Evolutionary conservation across 225 moss, liverwort and hornwort genomes (phyloP).

Genomic region (Pseudoscleropodium purum): DNA sequence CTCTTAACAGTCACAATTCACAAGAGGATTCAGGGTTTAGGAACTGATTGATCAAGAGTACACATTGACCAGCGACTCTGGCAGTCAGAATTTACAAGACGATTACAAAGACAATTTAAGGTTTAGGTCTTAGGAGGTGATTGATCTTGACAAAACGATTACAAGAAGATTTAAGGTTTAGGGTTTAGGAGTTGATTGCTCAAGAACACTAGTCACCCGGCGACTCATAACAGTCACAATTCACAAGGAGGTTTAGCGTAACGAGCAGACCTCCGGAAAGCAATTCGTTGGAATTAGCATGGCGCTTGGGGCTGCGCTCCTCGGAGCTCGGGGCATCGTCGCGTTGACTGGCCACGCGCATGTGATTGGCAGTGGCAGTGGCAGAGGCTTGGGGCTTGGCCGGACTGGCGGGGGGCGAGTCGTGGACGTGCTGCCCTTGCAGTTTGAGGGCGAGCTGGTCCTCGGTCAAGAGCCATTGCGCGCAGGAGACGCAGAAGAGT

Average conservation of each 20-base stretch:
- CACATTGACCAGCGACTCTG: neutral
- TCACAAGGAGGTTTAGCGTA: neutral
- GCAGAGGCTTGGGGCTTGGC: neutral
- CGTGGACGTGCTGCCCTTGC: conserved; percentile 31
- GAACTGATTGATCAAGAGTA: neutral
- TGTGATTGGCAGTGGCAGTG: conserved; percentile 7
- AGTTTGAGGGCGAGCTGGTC: conserved; percentile 42
- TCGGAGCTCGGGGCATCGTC: conserved; percentile 24
- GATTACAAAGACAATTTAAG: neutral
- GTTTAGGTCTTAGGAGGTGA: neutral
- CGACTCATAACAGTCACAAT: neutral
- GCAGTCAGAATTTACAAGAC: neutral
- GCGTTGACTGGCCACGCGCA: conserved; percentile 41
- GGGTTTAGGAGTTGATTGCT: neutral
- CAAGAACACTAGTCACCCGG: neutral
- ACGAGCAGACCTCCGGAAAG: conserved; percentile 9
- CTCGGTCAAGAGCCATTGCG: conserved; percentile 83
- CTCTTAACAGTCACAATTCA: neutral
- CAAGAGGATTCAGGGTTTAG: neutral
- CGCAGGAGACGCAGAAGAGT: conserved; percentile 69
- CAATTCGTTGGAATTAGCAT: conserved; percentile 20
- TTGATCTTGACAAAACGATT: neutral
- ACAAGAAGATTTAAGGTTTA: neutral
- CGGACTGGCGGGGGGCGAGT: neutral
- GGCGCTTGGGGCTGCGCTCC: conserved; percentile 45